Evolutionary conservation across 2,329 filamentous ascomycete genomes (phyloP), one percentile per base, ranked within the genome.

Genomic region (Aureobasidium sp.): DNA sequence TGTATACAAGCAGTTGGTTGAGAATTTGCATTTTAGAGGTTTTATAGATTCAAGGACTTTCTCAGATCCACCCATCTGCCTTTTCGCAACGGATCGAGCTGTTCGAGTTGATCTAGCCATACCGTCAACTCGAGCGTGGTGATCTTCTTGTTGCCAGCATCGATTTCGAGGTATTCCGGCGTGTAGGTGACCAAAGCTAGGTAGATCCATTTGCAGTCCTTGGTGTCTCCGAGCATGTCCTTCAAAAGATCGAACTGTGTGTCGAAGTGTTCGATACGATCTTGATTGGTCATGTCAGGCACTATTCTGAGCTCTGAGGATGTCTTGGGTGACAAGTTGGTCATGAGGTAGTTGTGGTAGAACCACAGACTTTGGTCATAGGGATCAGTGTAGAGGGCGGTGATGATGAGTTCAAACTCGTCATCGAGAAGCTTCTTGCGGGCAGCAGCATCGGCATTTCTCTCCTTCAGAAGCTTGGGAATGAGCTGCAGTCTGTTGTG

Each of bases 281-380:
- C 84, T 9, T 81, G 75, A 6, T 78, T 72, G 1, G 81, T 81
- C 34, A 96, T 76, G 41, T 84, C 79, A 0, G 85, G 84, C 15
- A 86, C 82, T 67, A 96, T 88, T 11, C 82, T 82, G 22, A 81
- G 76, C 2, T 77, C 71, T 15, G 78, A 75, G 72, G 77, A 53
- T 75, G 77, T 69, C 78, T 80, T 58, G 82, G 78, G 68, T 89
- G 78, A 70, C 67, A 74, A 57, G 67, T 87, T 88, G 64, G 86
- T 83, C 77, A 97, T 85, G 62, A 97, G 78, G 70, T 88, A 96
- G 68, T 94, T 89, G 73, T 97, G 91, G 71, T 99, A 97, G 74
- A 95, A 96, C 92, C 94, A 99, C 6, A 97, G 81, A 20, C 91
- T 96, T 72, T 97, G 93, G 71, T 97, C 93, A 68, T 96, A 91